phyloP scores from a whole-genome alignment of 2,329 filamentous ascomycete genomes.

The Septoria linicola region DNA sequence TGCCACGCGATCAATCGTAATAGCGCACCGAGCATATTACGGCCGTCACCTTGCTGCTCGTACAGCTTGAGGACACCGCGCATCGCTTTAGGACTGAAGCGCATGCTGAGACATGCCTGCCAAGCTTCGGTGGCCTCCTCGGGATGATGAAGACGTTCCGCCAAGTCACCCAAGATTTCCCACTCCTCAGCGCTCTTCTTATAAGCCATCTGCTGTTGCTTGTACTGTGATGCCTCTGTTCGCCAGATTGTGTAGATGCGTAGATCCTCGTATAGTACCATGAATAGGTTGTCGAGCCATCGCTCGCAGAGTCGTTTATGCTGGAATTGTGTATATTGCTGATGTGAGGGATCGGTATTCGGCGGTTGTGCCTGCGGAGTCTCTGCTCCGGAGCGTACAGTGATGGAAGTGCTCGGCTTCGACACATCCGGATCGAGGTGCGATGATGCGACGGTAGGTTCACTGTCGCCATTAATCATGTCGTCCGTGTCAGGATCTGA shows the following conservation, averaged over 20 bases:
- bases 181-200: slow-evolving; percentile 96
- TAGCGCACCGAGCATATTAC: slow-evolving; percentile 78
- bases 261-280: slow-evolving; percentile 97
- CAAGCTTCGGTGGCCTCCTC: slow-evolving; percentile 94
- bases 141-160: slow-evolving; percentile 85
- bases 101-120: slow-evolving; percentile 77
- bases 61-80: slow-evolving; percentile 78
- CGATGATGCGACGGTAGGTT: slow-evolving; percentile 33
- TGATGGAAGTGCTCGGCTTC: slow-evolving; percentile 38
- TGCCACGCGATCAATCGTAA: slow-evolving; percentile 96
- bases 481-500: slow-evolving; percentile 39
- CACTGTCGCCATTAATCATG: slow-evolving; percentile 31
- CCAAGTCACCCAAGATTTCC: slow-evolving; percentile 93
- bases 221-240: slow-evolving; percentile 94
- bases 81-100: slow-evolving; percentile 92
- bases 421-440: slow-evolving; percentile 38
- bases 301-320: slow-evolving; percentile 96
- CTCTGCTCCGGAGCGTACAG: slow-evolving; percentile 34
- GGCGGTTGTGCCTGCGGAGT: slow-evolving; percentile 35
- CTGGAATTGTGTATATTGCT: slow-evolving; percentile 83
- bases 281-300: slow-evolving; percentile 98
- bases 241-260: slow-evolving; percentile 99
- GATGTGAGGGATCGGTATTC: slow-evolving; percentile 59
- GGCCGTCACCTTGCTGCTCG: slow-evolving; percentile 73
- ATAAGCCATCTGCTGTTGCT: slow-evolving; percentile 89